A percentile compares a stretch with the other conserved stretches of the same genome.
Evolutionary conservation across 331 rosid species (phyloP).

Genomic region (Quercus lobata): DNA sequence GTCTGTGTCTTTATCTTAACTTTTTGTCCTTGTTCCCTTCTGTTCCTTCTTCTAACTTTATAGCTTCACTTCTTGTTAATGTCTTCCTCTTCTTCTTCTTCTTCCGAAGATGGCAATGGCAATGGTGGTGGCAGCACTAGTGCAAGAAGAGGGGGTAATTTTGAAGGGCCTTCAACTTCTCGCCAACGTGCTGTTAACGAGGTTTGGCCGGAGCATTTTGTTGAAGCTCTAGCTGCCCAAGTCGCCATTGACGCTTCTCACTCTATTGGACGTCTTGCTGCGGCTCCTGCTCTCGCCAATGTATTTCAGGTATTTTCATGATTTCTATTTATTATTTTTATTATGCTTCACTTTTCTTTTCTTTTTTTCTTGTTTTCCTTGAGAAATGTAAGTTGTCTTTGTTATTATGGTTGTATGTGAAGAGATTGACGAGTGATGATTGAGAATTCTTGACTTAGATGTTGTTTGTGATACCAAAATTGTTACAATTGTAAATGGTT

Average conservation of each 20-base stretch:
- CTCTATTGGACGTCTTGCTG: constrained; percentile 51
- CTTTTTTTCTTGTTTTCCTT: not conserved
- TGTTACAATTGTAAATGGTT: not conserved
- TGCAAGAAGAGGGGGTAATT: constrained; percentile 22
- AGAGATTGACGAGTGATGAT: not conserved
- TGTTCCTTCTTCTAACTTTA: constrained; percentile 23
- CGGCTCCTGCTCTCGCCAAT: constrained; percentile 65
- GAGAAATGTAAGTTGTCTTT: not conserved
- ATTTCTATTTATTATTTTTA: not conserved
- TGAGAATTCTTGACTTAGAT: not conserved
- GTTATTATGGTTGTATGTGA: not conserved
- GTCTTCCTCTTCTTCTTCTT: constrained; percentile 45
- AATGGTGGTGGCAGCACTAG: constrained; percentile 29
- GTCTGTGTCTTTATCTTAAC: constrained; percentile 65
- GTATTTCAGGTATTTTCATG: constrained; percentile 59
- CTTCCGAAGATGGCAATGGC: constrained; percentile 7
- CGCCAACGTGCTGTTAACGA: constrained; percentile 63
- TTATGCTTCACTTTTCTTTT: not conserved
- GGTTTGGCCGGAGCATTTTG: constrained; percentile 60
- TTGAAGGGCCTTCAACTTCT: constrained; percentile 64
- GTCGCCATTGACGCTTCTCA: constrained; percentile 72
- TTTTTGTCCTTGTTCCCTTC: constrained; percentile 73
- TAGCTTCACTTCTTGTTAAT: constrained; percentile 16
- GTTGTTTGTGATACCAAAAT: not conserved
- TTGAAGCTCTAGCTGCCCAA: constrained; percentile 64